phyloP scores from a whole-genome alignment of 768 basidiomycete genomes.

The Phylloporus arenicola region DNA sequence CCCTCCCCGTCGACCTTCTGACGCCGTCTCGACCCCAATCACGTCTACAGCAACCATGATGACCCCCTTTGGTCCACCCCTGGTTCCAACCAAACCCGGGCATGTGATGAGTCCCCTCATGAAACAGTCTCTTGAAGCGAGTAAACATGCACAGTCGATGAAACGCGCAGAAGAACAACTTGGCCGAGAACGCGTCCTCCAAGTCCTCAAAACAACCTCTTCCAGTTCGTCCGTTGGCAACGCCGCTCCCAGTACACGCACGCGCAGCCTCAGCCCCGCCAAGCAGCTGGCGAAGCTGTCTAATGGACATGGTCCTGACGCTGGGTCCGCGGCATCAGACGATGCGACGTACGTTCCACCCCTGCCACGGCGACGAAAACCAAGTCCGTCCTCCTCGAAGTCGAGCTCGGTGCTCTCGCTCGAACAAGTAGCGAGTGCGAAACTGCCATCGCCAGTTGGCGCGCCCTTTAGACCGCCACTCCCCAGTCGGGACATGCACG shows the following conservation, averaged over 20 bases:
- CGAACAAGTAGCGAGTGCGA: conserved; percentile 40
- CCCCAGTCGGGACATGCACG: conserved; percentile 18
- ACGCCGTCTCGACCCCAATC: conserved; percentile 4
- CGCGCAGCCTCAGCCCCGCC: conserved; percentile 30
- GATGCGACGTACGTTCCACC: conserved; percentile 24
- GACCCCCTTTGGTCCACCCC: conserved; percentile 11
- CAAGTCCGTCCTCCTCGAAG: conserved; percentile 31
- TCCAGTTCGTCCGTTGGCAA: conserved; percentile 18
- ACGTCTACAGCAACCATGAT: conserved; percentile 1
- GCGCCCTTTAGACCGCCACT: conserved; percentile 19
- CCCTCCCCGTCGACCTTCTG: conserved; percentile 19
- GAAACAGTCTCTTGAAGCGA: conserved; percentile 68
- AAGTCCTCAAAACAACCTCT: conserved; percentile 64
- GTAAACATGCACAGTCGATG: conserved; percentile 62
- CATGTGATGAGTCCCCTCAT: conserved; percentile 64
- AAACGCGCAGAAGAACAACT: conserved; percentile 64
- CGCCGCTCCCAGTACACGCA: conserved; percentile 8
- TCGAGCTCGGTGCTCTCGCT: conserved; percentile 35
- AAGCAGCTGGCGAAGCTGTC: conserved; percentile 11
- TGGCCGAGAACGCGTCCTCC: conserved; percentile 64
- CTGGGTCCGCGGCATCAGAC: conserved; percentile 17
- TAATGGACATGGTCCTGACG: conserved; percentile 1
- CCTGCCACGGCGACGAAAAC: conserved; percentile 33
- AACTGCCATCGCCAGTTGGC: conserved; percentile 15
- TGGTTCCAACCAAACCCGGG: conserved; percentile 21